Base-by-base conservation (phyloP, 1,284 basidiomycete genomes). In the Puccinia hordei region DNA sequence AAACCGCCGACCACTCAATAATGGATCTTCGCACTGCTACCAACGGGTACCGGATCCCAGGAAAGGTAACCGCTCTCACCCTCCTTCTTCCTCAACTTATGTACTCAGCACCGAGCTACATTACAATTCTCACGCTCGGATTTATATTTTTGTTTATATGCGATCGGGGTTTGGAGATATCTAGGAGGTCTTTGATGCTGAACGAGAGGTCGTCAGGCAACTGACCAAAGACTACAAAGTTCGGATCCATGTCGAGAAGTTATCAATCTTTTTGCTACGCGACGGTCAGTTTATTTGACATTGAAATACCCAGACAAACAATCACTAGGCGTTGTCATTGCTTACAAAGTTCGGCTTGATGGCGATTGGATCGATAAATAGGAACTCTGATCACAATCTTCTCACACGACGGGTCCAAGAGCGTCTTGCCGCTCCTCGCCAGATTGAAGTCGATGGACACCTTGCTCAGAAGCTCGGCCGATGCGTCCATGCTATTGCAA, bases 401-500 rank as follows among this genome's bases (percentile, higher is more conserved):
- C 73, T 75, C 77, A 30, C 66, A 75, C 51, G 69, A 75, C 12
- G 81, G 81, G 22, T 65, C 65, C 10, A 57, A 38, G 49, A 73
- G 81, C 3, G 73, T 81, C 17, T 61, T 61, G 4, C 77, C 81
- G 0, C 44, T 82, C 30, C 17, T 76, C 0, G 72, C 77, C 41
- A 44, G 82, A 22, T 69, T 83, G 30, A 41, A 71, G 5, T 74
- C 75, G 33, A 73, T 78, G 22, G 82, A 81, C 3, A 83, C 82
- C 13, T 24, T 82, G 2, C 65, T 83, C 12, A 53, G 82, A 13
- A 59, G 79, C 12, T 80, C 81, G 24, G 77, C 75, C 22, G 82
- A 83, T 49, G 77, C 73, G 10, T 82, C 81, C 15, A 83, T 83
- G 82, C 69, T 83, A 4, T 69, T 83, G 2, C 82, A 83, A 68